Percentiles rank a stretch among this genome's conserved stretches.
phyloP scores from a whole-genome alignment of 1,284 basidiomycete species.

The Porogramme epimiltina region DNA sequence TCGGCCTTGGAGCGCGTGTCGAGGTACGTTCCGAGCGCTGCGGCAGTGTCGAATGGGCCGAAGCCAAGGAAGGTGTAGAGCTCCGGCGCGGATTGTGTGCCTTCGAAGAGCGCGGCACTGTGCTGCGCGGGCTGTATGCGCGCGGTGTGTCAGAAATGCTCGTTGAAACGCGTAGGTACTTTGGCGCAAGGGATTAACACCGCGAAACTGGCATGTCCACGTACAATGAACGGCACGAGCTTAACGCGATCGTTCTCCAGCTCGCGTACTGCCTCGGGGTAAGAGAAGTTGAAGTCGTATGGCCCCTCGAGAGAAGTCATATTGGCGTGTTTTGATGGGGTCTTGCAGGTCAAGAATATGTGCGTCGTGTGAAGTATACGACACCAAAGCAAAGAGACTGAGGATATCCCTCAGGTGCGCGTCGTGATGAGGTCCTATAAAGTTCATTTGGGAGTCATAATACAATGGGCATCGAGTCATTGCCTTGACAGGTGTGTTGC shows the following conservation, averaged over 20 bases:
- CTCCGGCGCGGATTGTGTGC: constrained; percentile 22
- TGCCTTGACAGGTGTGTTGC: too few species aligned
- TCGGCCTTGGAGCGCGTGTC: constrained; percentile 36
- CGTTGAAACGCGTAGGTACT: too few species aligned
- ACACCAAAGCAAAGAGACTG: too few species aligned
- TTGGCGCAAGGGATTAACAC: constrained; percentile 1
- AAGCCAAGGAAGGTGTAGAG: constrained; percentile 41
- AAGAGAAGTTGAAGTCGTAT: constrained; percentile 28
- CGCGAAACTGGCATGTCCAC: too few species aligned
- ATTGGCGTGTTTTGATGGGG: too few species aligned
- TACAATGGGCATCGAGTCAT: too few species aligned
- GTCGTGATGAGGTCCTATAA: too few species aligned
- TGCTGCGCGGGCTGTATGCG: constrained; percentile 2
- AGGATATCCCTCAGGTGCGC: too few species aligned
- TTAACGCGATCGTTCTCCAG: constrained; percentile 32
- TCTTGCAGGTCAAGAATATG: too few species aligned
- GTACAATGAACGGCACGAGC: constrained; percentile 30
- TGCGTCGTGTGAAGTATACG: too few species aligned
- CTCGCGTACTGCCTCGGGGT: constrained; percentile 23
- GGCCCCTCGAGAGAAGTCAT: too few species aligned
- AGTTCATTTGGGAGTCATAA: too few species aligned
- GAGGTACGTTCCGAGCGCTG: constrained; percentile 34
- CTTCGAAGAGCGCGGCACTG: constrained; percentile 3
- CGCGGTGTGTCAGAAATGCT: background rate
- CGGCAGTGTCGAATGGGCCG: constrained; percentile 37